A percentile compares a stretch with the other conserved stretches of the same genome.
Evolutionary conservation across 2,329 filamentous ascomycete genomes (phyloP).

Genomic region (Fusarium mangiferae): DNA sequence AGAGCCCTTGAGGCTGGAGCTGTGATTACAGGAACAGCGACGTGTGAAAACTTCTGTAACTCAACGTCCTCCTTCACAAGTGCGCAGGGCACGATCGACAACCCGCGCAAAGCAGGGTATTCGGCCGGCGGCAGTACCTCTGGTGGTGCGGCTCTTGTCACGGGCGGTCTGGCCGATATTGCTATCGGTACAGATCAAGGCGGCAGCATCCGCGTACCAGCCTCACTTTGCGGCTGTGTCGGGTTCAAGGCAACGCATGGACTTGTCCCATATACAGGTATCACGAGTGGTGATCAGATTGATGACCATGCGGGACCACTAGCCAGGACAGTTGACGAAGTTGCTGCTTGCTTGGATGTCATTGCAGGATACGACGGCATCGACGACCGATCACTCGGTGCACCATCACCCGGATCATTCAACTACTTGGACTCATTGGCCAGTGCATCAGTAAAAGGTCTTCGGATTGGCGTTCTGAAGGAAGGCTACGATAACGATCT

Average conservation of each 20-base stretch:
- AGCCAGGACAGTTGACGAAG: conserved; percentile 52
- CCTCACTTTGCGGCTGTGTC: conserved; percentile 53
- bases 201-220: conserved; percentile 58
- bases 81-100: conserved; percentile 58
- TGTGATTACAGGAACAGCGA: conserved; percentile 59
- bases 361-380: conserved; percentile 61
- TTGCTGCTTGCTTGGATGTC: conserved; percentile 55
- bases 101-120: conserved; percentile 57
- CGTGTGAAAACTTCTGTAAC: conserved; percentile 65
- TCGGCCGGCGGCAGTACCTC: conserved; percentile 61
- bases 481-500: conserved; percentile 56
- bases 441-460: conserved; percentile 22
- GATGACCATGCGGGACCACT: conserved; percentile 63
- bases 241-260: conserved; percentile 64
- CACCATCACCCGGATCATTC: conserved; percentile 44
- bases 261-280: conserved; percentile 62
- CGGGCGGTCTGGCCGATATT: conserved; percentile 54
- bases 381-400: conserved; percentile 56
- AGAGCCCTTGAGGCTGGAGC: conserved; percentile 62
- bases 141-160: conserved; percentile 59
- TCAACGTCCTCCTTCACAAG: conserved; percentile 59
- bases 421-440: conserved; percentile 6
- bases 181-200: conserved; percentile 61
- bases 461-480: conserved; percentile 55
- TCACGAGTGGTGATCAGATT: conserved; percentile 59